Conservation (phyloP, 2,329 filamentous ascomycete genomes). For the Graphilbum fragrans region DNA sequence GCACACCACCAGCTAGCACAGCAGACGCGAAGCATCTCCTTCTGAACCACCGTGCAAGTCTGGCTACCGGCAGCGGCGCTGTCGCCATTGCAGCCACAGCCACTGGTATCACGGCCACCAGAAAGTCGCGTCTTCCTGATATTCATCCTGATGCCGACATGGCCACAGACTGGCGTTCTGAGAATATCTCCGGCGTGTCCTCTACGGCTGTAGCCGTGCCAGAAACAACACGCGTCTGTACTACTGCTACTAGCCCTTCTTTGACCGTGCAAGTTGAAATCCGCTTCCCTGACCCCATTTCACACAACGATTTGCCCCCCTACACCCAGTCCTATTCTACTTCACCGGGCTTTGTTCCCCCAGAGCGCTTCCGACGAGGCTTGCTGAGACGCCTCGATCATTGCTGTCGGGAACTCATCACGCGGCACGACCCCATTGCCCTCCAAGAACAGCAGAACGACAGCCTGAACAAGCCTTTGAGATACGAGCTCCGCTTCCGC, state of each 20-base stretch:
- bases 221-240: no score
- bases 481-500: conserved; percentile 36
- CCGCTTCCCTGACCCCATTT: conserved; percentile 7
- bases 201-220: no score
- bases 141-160: neutral
- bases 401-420: conserved; percentile 40
- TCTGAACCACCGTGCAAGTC: neutral
- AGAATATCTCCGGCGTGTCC: no score
- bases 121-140: neutral
- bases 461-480: conserved; percentile 24
- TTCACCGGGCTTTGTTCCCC: conserved; percentile 29
- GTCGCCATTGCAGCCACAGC: neutral
- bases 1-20: neutral
- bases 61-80: no score
- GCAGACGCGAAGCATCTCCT: neutral
- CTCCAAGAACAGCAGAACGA: conserved; percentile 20
- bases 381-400: conserved; percentile 38
- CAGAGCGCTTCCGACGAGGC: conserved; percentile 33
- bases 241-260: no score
- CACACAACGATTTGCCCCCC: neutral
- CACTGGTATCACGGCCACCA: neutral
- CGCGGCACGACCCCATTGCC: conserved; percentile 35
- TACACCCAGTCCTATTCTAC: conserved; percentile 34
- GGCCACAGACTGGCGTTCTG: no score
- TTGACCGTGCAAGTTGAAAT: conserved; percentile 9